phyloP scores from a whole-genome alignment of 345 rosid genomes.

The Luvunga scandens region DNA sequence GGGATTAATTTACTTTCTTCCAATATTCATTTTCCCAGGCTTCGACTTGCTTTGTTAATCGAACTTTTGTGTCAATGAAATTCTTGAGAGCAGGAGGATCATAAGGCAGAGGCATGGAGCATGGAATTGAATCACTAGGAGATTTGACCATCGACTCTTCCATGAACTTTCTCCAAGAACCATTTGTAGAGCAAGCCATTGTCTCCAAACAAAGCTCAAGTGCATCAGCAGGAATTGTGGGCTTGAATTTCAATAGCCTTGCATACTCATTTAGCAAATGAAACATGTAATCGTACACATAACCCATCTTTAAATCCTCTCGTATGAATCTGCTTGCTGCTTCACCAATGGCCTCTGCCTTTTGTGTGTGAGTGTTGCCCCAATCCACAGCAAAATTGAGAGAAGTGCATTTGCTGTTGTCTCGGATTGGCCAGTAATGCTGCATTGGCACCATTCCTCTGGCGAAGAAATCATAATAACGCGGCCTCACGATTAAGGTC shows the following conservation, averaged over 20 bases:
- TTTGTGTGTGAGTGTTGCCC: slow-evolving; percentile 50
- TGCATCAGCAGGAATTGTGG: slow-evolving; percentile 44
- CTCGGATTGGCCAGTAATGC: slow-evolving; percentile 79
- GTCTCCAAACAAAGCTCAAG: slow-evolving; percentile 50
- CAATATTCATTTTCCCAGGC: slow-evolving; percentile 49
- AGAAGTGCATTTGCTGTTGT: slow-evolving; percentile 45
- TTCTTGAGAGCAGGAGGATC: slow-evolving; percentile 31
- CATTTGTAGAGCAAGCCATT: slow-evolving; percentile 39
- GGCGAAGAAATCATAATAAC: slow-evolving; percentile 54
- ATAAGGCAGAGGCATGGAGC: slow-evolving; percentile 50
- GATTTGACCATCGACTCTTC: slow-evolving; percentile 52
- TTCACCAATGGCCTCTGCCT: slow-evolving; percentile 60
- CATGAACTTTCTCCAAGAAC: slow-evolving; percentile 48
- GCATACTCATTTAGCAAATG: slow-evolving; percentile 63
- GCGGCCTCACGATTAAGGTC: slow-evolving; percentile 46
- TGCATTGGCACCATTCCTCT: slow-evolving; percentile 66
- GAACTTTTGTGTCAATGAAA: slow-evolving; percentile 35
- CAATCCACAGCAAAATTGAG: slow-evolving; percentile 72
- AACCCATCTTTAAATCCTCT: slow-evolving; percentile 55
- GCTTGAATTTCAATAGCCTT: slow-evolving; percentile 63
- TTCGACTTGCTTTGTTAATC: slow-evolving; percentile 45
- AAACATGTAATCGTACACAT: slow-evolving; percentile 72
- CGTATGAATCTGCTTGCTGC: slow-evolving; percentile 49
- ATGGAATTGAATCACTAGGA: slow-evolving; percentile 49
- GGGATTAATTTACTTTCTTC: slow-evolving; percentile 3